Conservation (phyloP, 2,329 filamentous ascomycete species). For the Rhynchosporium agropyri region DNA sequence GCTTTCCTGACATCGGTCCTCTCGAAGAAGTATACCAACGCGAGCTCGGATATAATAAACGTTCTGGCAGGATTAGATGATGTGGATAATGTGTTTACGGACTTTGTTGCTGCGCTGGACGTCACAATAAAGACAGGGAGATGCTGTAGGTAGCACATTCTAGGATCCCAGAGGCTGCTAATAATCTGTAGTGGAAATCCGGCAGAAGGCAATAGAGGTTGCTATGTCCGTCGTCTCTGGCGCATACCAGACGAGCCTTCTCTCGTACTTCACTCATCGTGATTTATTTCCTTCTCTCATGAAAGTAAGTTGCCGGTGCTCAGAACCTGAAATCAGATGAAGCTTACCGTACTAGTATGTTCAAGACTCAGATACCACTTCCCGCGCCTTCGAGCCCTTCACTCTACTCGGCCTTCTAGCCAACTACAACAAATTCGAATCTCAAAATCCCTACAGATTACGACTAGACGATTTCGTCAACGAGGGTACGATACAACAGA, state of each 20-base stretch:
- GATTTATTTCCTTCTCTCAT: slow-evolving; percentile 94
- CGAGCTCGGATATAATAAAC: slow-evolving; percentile 91
- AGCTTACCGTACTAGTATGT: slow-evolving; percentile 61
- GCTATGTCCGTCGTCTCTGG: slow-evolving; percentile 84
- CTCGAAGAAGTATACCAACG: slow-evolving; percentile 89
- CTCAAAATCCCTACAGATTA: slow-evolving; percentile 92
- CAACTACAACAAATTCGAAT: slow-evolving; percentile 99
- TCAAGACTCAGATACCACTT: slow-evolving; percentile 71
- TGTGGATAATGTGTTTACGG: slow-evolving; percentile 83
- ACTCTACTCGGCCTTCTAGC: slow-evolving; percentile 82
- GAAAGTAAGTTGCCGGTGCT: slow-evolving; percentile 64
- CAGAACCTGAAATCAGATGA: not conserved
- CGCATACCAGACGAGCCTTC: slow-evolving; percentile 91
- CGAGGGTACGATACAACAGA: slow-evolving; percentile 80
- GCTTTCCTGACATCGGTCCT: slow-evolving; percentile 83
- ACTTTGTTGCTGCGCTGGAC: slow-evolving; percentile 84
- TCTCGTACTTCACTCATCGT: slow-evolving; percentile 92
- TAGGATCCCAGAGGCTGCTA: slow-evolving; percentile 29
- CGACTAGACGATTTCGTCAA: slow-evolving; percentile 96
- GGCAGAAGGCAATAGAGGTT: slow-evolving; percentile 78
- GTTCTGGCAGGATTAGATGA: slow-evolving; percentile 87
- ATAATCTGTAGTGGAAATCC: slow-evolving; percentile 64
- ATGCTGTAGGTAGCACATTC: slow-evolving; percentile 56
- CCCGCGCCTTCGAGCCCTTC: slow-evolving; percentile 72
- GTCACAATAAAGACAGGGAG: slow-evolving; percentile 77